These are phyloP conservation scores for Candida arabinofermentans DNA, from an alignment of 805 yeast genomes.

Conservation along the genomic window DNA sequence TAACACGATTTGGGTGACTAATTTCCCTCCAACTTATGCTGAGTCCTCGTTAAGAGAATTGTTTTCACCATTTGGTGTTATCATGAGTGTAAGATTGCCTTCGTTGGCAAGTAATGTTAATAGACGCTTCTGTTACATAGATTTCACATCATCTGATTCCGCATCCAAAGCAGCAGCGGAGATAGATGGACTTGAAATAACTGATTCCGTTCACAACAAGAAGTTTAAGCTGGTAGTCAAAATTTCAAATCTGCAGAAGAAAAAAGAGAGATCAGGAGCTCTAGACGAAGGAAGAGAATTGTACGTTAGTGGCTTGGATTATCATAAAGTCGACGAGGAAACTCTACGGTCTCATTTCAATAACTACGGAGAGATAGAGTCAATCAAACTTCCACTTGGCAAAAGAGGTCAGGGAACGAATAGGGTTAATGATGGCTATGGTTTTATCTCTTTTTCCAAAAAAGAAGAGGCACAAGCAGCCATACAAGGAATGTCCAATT, in stretches of 20 bases:
- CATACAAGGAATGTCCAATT: slow-evolving; percentile 35
- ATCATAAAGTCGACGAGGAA: slow-evolving; percentile 36
- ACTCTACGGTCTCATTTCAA: slow-evolving; percentile 39
- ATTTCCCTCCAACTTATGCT: slow-evolving; percentile 58
- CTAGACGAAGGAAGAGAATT: slow-evolving; percentile 55
- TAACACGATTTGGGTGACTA: slow-evolving; percentile 67
- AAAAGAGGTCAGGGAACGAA: slow-evolving; percentile 29
- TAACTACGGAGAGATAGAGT: slow-evolving; percentile 50
- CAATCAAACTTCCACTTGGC: slow-evolving; percentile 43
- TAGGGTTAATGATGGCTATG: slow-evolving; percentile 56
- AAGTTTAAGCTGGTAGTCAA: slow-evolving; percentile 48
- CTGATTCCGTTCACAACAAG: slow-evolving; percentile 23
- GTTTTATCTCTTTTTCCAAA: slow-evolving; percentile 50
- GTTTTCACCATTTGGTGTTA: slow-evolving; percentile 37
- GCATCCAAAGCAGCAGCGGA: slow-evolving; percentile 41
- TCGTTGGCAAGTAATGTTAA: slow-evolving; percentile 49
- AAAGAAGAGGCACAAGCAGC: slow-evolving; percentile 45
- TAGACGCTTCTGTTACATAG: slow-evolving; percentile 74
- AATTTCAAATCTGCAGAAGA: slow-evolving; percentile 55
- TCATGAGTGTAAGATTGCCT: slow-evolving; percentile 59
- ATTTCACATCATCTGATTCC: slow-evolving; percentile 39
- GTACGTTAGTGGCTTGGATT: slow-evolving; percentile 50
- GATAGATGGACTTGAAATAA: slow-evolving; percentile 37
- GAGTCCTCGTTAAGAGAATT: slow-evolving; percentile 35
- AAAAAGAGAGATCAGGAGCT: slow-evolving; percentile 39